These are phyloP conservation scores for Megacollybia marginata DNA, from an alignment of 768 basidiomycete species.

Conservation along the genomic window DNA sequence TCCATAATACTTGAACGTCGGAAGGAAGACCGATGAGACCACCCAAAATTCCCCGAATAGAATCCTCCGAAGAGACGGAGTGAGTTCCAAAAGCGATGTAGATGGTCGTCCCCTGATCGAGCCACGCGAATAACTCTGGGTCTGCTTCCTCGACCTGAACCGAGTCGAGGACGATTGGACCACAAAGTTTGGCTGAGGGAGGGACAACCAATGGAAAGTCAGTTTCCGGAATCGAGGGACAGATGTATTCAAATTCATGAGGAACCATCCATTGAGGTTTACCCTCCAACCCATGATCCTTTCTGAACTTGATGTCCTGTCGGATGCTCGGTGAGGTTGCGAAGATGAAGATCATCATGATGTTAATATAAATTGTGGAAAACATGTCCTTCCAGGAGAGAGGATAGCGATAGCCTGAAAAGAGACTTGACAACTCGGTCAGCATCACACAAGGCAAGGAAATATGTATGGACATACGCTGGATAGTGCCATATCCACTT, in stretches of 20 bases:
- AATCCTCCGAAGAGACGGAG: neutral
- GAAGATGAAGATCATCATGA: neutral
- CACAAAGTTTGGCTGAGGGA: neutral
- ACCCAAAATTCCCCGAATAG: neutral
- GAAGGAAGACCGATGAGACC: neutral
- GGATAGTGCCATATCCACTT: constrained; percentile 3
- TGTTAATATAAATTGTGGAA: constrained; percentile 1
- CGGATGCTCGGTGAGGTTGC: neutral
- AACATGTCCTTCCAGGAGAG: neutral
- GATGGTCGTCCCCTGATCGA: constrained; percentile 2
- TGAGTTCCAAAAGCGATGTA: constrained; percentile 4
- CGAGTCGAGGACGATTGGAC: constrained; percentile 5
- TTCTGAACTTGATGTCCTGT: neutral
- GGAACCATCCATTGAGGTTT: neutral
- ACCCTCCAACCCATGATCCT: neutral
- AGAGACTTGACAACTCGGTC: neutral
- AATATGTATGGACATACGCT: neutral
- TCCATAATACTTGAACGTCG: neutral
- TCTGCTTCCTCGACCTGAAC: too few species aligned
- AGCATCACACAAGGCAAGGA: neutral
- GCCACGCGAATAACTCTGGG: too few species aligned
- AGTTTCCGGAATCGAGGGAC: constrained; percentile 1
- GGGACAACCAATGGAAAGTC: constrained; percentile 3
- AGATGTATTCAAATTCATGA: neutral
- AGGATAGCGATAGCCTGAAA: constrained; percentile 1